Base-by-base conservation (phyloP, 108 stramenopile species). In the Pseudonitzschia multistriata region DNA sequence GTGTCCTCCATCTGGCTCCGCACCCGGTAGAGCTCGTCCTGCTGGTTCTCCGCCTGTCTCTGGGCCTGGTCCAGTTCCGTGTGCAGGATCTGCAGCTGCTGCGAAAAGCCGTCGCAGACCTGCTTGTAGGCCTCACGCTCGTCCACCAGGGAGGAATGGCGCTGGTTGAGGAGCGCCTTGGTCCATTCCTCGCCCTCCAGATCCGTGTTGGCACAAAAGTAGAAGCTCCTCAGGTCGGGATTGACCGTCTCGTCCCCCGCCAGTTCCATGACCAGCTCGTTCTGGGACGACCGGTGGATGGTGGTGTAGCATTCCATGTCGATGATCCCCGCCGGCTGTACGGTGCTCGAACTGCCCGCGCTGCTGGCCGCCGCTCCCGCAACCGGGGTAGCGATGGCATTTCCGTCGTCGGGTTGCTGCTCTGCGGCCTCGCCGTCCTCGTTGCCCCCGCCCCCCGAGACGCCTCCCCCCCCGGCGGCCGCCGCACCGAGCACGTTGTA, bases 241-340 rank as follows among this genome's bases (percentile, higher is more conserved):
- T 92, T 91, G 70, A 85, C 80, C 21, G 79, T 72, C 11, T 85
- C 73, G 70, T 96, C 91, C n/a, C 90, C 90, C 3, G 89, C 85
- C 54, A 91, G 68, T 68, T 92, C 89, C 78, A 95, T 76, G 0
- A 91, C 76, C n/a, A 81, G 78, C 6, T 83, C 72, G 57, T 95
- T 88, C 33, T 81, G 68, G 13, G 76, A 73, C 36, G 83, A 84
- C 3, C 92, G 79, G 69, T 93, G 86, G 19, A 97, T 85, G 3
- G 83, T 81, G 3, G 90, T 90, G 81, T 96, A 98, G 66, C 92
- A 93, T 66, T 98, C 97, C 64, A 98, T 73, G 81, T 98, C 97
- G 73, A 98, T 97, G 61, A 98, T 96, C 7, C 97, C 97, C 30
- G 89, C 80, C 7, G 92, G 95, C 70, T 83, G 81, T 10, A 89